Percentiles rank a stretch among this genome's conserved stretches.
These are phyloP conservation scores for Xanthoceras sorbifolium DNA, from an alignment of 345 rosid genomes.

Conservation along the genomic window DNA sequence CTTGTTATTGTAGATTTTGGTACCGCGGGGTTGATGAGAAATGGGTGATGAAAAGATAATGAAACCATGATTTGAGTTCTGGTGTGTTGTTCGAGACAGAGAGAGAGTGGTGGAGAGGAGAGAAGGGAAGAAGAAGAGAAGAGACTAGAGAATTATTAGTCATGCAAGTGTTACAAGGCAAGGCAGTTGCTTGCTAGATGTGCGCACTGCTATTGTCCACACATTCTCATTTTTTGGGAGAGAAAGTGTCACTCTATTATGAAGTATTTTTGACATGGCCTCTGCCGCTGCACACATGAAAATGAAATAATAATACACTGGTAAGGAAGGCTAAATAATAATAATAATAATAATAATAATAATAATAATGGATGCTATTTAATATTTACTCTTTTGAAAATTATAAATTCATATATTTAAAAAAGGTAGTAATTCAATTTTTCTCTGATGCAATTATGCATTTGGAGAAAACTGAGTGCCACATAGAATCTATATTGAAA, in stretches of 20 bases:
- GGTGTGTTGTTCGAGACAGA: neutral
- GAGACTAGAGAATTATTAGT: no score
- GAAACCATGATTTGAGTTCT: conserved; percentile 25
- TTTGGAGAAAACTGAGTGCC: no score
- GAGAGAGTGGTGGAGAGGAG: conserved; percentile 2
- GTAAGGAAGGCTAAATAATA: neutral
- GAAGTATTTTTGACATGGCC: neutral
- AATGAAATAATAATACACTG: no score
- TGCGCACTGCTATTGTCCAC: conserved; percentile 35
- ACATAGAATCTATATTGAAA: no score
- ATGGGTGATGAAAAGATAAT: conserved; percentile 19
- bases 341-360: no score
- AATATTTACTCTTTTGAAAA: no score
- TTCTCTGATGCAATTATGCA: no score
- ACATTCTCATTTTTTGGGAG: neutral
- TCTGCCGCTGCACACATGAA: no score
- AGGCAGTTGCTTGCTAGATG: conserved; percentile 29
- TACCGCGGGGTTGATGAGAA: conserved; percentile 13
- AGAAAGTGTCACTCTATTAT: neutral
- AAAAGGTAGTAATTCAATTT: no score
- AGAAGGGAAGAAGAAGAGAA: neutral
- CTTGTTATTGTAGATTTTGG: conserved; percentile 10
- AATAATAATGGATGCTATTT: no score
- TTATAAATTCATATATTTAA: no score
- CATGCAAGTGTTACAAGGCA: neutral